Evolutionary conservation across 1,139 yeast genomes (phyloP), one percentile per base, ranked within the genome.

Genomic region (Zygosaccharomyces sapae): DNA sequence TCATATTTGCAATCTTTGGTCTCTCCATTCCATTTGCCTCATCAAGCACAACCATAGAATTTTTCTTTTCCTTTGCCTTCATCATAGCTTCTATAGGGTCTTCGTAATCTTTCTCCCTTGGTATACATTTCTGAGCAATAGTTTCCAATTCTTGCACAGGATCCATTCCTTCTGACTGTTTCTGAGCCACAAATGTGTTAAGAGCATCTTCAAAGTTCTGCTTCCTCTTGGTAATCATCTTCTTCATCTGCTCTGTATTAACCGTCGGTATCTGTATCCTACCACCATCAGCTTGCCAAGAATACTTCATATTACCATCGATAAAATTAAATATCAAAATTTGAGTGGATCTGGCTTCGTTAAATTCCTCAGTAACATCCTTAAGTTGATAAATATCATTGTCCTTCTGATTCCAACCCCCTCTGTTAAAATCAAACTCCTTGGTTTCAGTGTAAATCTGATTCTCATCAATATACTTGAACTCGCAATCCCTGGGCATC

Each of bases 391-490:
- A 77, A 31, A 79, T 70, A 58, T 78, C 82, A 25, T 65, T 58
- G 36, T 76, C 80, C 45, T 75, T 70, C 54, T 76, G 74, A 44
- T 69, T 61, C 50, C 62, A 73, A 0, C 79, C 80, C 27, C 74
- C 70, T 16, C 70, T 70, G 46, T 70, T 70, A 53, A 72, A 73
- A 49, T 71, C 65, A 63, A 69, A 67, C 64, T 76, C 58, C 75
- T 85, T 65, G 54, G 75, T 62, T 57, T 71, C 79, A 52, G 73
- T 57, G 49, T 71, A 65, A 27, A 83, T 68, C 55, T 83, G 87
- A 57, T 82, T 81, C 60, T 81, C 86, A 60, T 85, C 90, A 33
- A 86, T 81, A 62, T 86, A 89, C 44, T 79, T 86, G 56, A 82
- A 81, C 2, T 80, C 70, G 16, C 86, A 78, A 42, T 83, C 90